A percentile compares a stretch with the other conserved stretches of the same genome.
These are phyloP conservation scores for Stephania yunnanensis DNA, from an alignment of 164 flowering plant species.

Conservation along the genomic window DNA sequence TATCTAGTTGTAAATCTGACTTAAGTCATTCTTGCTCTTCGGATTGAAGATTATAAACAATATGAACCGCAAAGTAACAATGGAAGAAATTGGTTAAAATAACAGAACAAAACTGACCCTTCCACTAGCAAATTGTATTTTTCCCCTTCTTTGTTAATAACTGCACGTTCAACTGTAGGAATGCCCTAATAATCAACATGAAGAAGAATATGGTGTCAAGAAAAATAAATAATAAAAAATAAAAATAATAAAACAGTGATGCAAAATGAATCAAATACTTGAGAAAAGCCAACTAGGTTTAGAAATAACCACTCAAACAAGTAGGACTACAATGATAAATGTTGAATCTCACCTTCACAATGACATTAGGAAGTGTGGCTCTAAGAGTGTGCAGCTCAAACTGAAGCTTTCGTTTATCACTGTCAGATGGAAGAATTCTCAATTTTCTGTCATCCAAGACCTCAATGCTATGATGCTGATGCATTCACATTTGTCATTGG, in stretches of 20 bases:
- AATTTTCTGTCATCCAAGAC: constrained; percentile 46
- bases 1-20: too few species aligned
- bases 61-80: background rate
- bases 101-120: constrained; percentile 54
- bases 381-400: constrained; percentile 52
- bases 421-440: constrained; percentile 39
- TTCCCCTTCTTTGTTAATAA: constrained; percentile 37
- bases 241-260: too few species aligned
- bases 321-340: background rate
- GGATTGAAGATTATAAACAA: too few species aligned
- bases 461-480: constrained; percentile 47
- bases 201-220: constrained; percentile 2
- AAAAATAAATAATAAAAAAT: too few species aligned
- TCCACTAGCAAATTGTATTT: constrained; percentile 62
- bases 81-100: background rate
- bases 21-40: too few species aligned
- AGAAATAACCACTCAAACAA: background rate
- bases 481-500: background rate
- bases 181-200: constrained; percentile 59
- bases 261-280: background rate
- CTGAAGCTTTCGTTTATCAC: constrained; percentile 50
- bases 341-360: constrained; percentile 58
- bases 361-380: constrained; percentile 53
- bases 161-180: constrained; percentile 64
- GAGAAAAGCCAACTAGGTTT: background rate